Conservation (phyloP, 768 basidiomycete genomes). For the Candolleomyces eurysporus region DNA sequence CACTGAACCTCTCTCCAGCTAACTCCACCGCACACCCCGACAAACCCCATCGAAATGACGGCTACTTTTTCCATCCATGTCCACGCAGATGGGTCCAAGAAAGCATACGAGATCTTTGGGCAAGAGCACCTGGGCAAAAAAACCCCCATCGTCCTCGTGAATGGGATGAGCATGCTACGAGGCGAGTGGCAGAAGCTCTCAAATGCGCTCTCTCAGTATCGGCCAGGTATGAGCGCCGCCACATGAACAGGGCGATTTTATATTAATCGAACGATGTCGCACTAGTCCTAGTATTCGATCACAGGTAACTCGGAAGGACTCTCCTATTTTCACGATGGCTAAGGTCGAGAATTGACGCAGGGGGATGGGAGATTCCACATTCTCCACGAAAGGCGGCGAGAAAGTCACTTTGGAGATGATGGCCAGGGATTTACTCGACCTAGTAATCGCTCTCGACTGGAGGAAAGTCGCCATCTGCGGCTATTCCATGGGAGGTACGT, state of each 20-base stretch:
- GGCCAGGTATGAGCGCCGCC: constrained; percentile 32
- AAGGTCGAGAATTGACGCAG: constrained; percentile 16
- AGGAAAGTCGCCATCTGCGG: constrained; percentile 43
- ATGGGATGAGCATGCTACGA: constrained; percentile 38
- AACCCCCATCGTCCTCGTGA: constrained; percentile 40
- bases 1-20: neutral
- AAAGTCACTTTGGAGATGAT: constrained; percentile 42
- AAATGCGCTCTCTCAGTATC: constrained; percentile 29
- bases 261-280: neutral
- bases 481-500: constrained; percentile 52
- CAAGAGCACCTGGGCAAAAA: constrained; percentile 26
- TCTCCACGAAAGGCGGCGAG: constrained; percentile 30
- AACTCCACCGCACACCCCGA: neutral
- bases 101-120: constrained; percentile 45
- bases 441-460: constrained; percentile 40
- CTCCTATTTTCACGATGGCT: neutral
- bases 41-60: constrained; percentile 13
- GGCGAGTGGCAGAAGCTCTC: constrained; percentile 40
- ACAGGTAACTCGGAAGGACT: constrained; percentile 11
- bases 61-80: constrained; percentile 21
- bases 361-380: constrained; percentile 45
- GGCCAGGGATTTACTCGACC: constrained; percentile 41
- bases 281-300: constrained; percentile 45
- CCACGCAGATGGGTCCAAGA: constrained; percentile 41
- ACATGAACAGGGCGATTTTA: neutral